Evolutionary conservation across 352 stramenopile genomes (phyloP).

Genomic region (Phytophthora constricta): DNA sequence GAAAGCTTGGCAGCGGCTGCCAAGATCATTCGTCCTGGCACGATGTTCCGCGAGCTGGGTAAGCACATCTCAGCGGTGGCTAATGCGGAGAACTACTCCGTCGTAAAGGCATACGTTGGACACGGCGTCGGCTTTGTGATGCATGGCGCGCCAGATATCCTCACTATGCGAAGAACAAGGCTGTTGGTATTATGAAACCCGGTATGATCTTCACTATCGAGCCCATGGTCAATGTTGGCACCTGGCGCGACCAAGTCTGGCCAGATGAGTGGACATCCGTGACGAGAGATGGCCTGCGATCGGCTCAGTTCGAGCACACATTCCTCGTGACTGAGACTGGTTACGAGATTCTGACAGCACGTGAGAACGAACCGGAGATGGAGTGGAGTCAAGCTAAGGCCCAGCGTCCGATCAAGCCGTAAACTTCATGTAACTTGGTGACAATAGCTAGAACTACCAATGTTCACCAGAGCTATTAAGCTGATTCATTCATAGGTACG

Average conservation of each 20-base stretch:
- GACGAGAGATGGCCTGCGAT: constrained; percentile 95
- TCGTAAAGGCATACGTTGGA: constrained; percentile 98
- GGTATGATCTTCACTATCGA: constrained; percentile 99
- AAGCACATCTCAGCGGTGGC: constrained; percentile 93
- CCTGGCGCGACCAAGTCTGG: constrained; percentile 90
- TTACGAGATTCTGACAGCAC: constrained; percentile 95
- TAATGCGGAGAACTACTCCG: constrained; percentile 86
- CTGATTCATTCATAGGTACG: no score
- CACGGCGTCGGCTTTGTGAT: constrained; percentile 98
- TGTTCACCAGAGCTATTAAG: no score
- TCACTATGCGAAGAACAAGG: constrained; percentile 98
- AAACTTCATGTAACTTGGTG: no score
- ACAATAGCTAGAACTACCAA: no score
- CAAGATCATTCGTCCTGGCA: constrained; percentile 93
- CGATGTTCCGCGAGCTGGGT: constrained; percentile 96
- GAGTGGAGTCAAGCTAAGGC: constrained; percentile 73
- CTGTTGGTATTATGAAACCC: constrained; percentile 94
- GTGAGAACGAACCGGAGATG: constrained; percentile 79
- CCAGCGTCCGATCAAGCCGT: constrained; percentile 47
- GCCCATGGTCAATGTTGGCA: constrained; percentile 98
- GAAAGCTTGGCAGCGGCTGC: constrained; percentile 91
- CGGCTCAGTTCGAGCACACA: constrained; percentile 97
- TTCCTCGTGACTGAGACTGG: constrained; percentile 96
- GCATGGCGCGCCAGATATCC: constrained; percentile 97
- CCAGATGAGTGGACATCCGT: constrained; percentile 97